A percentile compares a stretch with the other conserved stretches of the same genome.
Evolutionary conservation across 2,329 filamentous ascomycete genomes (phyloP).

Genomic region (Penicillium rolfsii): DNA sequence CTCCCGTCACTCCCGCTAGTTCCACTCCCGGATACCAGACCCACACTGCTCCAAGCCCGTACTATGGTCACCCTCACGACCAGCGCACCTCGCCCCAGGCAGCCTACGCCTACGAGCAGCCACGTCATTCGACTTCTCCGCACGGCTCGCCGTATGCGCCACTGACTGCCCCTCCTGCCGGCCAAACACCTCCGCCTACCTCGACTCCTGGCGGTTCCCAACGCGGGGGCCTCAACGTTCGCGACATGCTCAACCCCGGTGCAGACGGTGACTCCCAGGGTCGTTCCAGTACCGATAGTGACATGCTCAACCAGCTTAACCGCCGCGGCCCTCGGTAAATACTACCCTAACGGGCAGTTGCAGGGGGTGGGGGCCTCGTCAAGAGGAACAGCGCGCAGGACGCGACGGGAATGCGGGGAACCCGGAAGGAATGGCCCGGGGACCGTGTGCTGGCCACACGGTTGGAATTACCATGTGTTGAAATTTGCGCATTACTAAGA

Average conservation of each 20-base stretch:
- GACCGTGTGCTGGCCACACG: conserved; percentile 34
- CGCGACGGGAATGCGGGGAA: conserved; percentile 16
- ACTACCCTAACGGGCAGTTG: conserved; percentile 14
- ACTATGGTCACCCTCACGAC: conserved; percentile 46
- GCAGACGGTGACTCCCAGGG: conserved; percentile 36
- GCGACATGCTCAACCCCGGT: conserved; percentile 52
- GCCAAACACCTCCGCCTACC: conserved; percentile 44
- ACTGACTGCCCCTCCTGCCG: conserved; percentile 35
- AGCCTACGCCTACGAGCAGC: conserved; percentile 48
- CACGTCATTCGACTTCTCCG: conserved; percentile 48
- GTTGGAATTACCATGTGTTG: conserved; percentile 25
- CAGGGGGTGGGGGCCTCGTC: not conserved
- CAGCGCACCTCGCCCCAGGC: conserved; percentile 52
- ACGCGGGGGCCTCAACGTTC: conserved; percentile 51
- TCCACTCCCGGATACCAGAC: conserved; percentile 49
- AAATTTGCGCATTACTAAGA: conserved; percentile 13
- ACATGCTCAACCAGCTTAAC: conserved; percentile 54
- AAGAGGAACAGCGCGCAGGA: conserved; percentile 10
- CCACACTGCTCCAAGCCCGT: conserved; percentile 42
- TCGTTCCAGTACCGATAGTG: conserved; percentile 53
- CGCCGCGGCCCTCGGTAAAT: conserved; percentile 36
- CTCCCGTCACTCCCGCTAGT: conserved; percentile 51
- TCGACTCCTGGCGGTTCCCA: conserved; percentile 39
- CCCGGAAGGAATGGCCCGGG: conserved; percentile 17
- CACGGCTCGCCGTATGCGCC: conserved; percentile 46